These are phyloP conservation scores for Dactylonectria macrodidyma DNA, from an alignment of 2,329 filamentous ascomycete genomes.

Conservation along the genomic window DNA sequence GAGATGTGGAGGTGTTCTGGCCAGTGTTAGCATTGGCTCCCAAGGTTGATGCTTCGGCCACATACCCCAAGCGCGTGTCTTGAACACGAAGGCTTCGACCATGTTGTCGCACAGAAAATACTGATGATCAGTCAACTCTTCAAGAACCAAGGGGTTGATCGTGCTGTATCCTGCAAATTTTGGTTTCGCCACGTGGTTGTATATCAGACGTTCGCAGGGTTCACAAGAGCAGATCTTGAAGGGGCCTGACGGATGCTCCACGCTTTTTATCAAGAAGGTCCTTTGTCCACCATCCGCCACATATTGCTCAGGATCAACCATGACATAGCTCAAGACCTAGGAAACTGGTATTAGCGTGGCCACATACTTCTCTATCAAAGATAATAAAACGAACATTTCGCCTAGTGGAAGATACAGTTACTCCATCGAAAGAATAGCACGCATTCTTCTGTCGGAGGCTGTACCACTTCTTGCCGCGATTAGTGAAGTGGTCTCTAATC, in stretches of 20 bases:
- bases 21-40: background rate
- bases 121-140: slow-evolving; percentile 30
- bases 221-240: background rate
- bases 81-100: slow-evolving; percentile 38
- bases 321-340: background rate
- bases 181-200: background rate
- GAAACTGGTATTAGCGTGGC: background rate
- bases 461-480: background rate
- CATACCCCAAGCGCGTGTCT: slow-evolving; percentile 35
- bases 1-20: background rate
- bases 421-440: background rate
- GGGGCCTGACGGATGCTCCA: background rate
- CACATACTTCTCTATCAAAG: too few relatives aligned
- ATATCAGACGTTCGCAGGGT: background rate
- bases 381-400: background rate
- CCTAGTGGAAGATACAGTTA: background rate
- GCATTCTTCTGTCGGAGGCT: background rate
- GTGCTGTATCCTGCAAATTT: background rate
- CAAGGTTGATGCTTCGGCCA: background rate
- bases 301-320: background rate
- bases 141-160: background rate
- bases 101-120: slow-evolving; percentile 32
- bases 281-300: background rate
- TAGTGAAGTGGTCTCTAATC: background rate
- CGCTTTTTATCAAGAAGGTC: background rate